Evolutionary conservation across 2,329 filamentous ascomycete species (phyloP), one percentile per base, ranked within the genome.

Genomic region (Blastomyces parvus): DNA sequence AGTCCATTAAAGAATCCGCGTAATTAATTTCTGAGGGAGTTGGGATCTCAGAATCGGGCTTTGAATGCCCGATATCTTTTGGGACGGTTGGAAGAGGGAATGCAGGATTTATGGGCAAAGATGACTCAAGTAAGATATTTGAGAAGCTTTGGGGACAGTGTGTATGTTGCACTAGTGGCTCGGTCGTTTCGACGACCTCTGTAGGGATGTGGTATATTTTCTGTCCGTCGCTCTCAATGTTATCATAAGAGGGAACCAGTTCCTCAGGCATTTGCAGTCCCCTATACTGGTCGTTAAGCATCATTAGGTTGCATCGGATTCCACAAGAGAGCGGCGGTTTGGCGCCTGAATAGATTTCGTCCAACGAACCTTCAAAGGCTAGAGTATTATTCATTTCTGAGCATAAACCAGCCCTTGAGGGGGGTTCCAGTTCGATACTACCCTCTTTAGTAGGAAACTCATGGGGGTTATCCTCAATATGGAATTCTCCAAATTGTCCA

Each of bases 291-390:
- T 56, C 33, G 19, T 25, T 63, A 63, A 58, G 64, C 64, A n/a
- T 57, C 55, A 60, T n/a, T 38, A 63, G 60, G 33, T 53, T 53
- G n/a, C 50, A 60, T 13, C 63, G 58, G 30, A 67, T 58, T 19
- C 65, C 66, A 33, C 61, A 69, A 14, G 66, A 64, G 13, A 68
- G 64, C 62, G 72, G 68, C 11, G 65, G 63, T 14, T 67, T 68
- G 59, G 70, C 64, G n/a, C 69, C 70, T 27, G 64, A 66, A 56
- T 72, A 67, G 22, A 69, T 68, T 30, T 65, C 67, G 55, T 69
- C 52, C 17, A 57, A 11, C 3, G 36, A 42, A 22, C 19, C 42
- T 38, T 60, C 61, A 3, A 63, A 42, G 1, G 64, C 56, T 9
- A 63, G 44, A 56, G 63, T 59, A 36, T 59, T 62, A 61, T 68